These are phyloP conservation scores for Physcomitrellopsis africana DNA, from an alignment of 225 moss, liverwort and hornwort species.

Conservation along the genomic window DNA sequence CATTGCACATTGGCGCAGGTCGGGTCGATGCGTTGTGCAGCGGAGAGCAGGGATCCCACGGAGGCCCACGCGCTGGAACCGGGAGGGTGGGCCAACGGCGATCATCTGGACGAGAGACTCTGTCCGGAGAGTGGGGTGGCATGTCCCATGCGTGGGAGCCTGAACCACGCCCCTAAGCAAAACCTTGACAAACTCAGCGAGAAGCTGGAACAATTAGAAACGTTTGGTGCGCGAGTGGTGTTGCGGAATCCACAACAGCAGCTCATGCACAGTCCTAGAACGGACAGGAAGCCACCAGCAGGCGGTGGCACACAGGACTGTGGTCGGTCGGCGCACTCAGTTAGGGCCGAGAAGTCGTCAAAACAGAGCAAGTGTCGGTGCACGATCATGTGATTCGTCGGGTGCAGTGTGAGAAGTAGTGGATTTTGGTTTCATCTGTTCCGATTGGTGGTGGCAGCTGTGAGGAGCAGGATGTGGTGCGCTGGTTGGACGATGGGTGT, in stretches of 20 bases:
- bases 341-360: no score
- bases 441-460: no score
- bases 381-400: no score
- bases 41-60: slow-evolving; percentile 10
- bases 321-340: no score
- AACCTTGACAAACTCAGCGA: slow-evolving; percentile 63
- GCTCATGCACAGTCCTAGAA: slow-evolving; percentile 40
- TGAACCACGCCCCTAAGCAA: slow-evolving; percentile 47
- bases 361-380: no score
- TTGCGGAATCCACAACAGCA: slow-evolving; percentile 46
- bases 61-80: slow-evolving; percentile 13
- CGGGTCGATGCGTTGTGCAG: slow-evolving; percentile 1
- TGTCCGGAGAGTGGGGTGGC: slow-evolving; percentile 17
- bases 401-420: no score
- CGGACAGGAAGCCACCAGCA: neutral
- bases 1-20: neutral
- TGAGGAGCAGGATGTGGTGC: no score
- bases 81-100: slow-evolving; percentile 2
- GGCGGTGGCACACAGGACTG: no score
- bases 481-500: no score
- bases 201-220: slow-evolving; percentile 56
- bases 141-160: slow-evolving; percentile 14
- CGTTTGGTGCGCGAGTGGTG: slow-evolving; percentile 49
- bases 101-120: slow-evolving; percentile 9
- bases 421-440: no score